These are phyloP conservation scores for Suillus luteus DNA, from an alignment of 768 basidiomycete species.

Conservation along the genomic window DNA sequence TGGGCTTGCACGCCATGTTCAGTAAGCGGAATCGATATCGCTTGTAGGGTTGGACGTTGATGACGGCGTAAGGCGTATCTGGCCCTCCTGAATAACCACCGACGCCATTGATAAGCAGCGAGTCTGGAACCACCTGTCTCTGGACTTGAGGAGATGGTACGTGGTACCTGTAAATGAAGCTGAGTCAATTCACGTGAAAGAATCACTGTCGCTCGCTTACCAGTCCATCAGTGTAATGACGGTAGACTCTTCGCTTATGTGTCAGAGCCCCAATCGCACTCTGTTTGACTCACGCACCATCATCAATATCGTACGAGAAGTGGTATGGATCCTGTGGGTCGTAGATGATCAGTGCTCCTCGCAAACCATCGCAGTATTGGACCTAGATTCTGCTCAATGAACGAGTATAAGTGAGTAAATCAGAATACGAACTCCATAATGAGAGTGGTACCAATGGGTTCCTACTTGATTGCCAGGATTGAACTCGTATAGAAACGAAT, in stretches of 20 bases:
- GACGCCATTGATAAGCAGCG: constrained; percentile 38
- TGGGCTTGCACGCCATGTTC: constrained; percentile 46
- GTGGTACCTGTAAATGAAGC: neutral
- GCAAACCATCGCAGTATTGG: constrained; percentile 59
- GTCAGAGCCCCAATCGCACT: neutral
- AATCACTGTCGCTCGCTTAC: neutral
- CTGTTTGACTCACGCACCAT: neutral
- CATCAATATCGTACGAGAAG: neutral
- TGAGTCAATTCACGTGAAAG: neutral
- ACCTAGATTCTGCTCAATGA: constrained; percentile 8
- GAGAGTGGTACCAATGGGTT: constrained; percentile 3
- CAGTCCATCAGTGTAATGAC: neutral
- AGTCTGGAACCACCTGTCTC: neutral
- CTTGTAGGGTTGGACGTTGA: constrained; percentile 35
- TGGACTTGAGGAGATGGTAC: constrained; percentile 2
- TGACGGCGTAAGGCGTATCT: constrained; percentile 34
- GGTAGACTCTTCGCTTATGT: neutral
- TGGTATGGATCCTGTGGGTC: constrained; percentile 28
- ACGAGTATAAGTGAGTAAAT: neutral
- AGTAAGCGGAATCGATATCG: constrained; percentile 43
- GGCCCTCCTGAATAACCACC: constrained; percentile 39
- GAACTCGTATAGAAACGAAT: constrained; percentile 1
- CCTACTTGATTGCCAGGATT: neutral
- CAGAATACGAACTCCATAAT: neutral
- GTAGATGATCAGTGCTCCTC: constrained; percentile 51